Evolutionary conservation across 352 stramenopile species (phyloP), one percentile per base, ranked within the genome.

Genomic region (Elongisporangium undulatum): DNA sequence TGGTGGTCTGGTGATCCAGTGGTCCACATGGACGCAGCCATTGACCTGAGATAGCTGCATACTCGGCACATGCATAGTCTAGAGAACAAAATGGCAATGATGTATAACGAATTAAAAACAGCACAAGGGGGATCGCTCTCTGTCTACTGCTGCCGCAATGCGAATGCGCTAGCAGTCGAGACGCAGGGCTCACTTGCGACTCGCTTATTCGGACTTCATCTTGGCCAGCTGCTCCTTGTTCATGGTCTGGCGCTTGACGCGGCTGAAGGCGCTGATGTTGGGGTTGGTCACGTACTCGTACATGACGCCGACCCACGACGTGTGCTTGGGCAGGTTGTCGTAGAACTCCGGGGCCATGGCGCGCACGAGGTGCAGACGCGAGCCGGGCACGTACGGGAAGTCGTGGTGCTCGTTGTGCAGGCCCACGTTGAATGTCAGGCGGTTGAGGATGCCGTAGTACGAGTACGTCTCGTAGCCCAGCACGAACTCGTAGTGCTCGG

Each of bases 351-450:
- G 82, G 0, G 95, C 93, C 51, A 98, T 92, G 17, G 68, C 79
- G 12, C 87, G 79, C 45, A 99, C 81, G 59, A 95, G 64, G 16
- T 96, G 95, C 49, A 99, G 80, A 38, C 87, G 87, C 56, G 85
- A 92, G 53, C 94, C 90, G 12, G 92, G 75, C 10, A 98, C 81
- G 59, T 91, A 93, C 26, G 95, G 93, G 71, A 99, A 99, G 74
- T 99, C 97, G 69, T 99, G 97, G 77, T 99, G 97, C 74, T 99
- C 96, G 72, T 99, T 99, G 80, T 99, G 97, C 67, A 98, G 97
- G 20, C 96, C 97, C 20, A 99, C 96, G 75, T 99, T 99, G 69
- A 98, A 99, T 50, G 93, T 97, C 51, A 99, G 71, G 60, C 81
- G 92, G 80, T 99, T 99, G 34, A 99, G 79, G 21, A 90, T 87